Evolutionary conservation across 192 early-diverging fungal species (phyloP), one percentile per base, ranked within the genome.

Genomic region (Lunasporangiospora selenospora): DNA sequence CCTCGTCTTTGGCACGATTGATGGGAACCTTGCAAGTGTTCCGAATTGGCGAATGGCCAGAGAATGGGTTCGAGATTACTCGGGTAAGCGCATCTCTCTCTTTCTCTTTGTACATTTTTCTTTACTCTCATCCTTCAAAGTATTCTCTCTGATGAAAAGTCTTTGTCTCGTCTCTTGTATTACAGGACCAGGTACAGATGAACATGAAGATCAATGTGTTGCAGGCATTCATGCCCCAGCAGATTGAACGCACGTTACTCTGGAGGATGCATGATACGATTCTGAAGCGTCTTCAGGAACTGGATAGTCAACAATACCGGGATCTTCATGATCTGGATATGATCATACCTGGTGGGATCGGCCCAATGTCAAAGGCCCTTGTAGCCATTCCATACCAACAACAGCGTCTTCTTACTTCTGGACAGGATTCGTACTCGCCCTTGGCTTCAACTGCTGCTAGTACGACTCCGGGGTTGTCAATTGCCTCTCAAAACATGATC

Each of bases 181-280:
- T 18, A 1, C 29, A 62, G 64, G 75, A 66, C 15, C 70, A 77
- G 38, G 23, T 23, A 13, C 67, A 58, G 50, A 64, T 69, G 40
- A 79, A 63, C 33, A 62, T 75, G 58, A 79, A 79, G 44, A 73
- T 73, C 47, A 80, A 59, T 53, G 67, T 64, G 9, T 43, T 67
- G 38, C 66, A 77, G 58, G 62, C 67, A 16, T 62, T 63, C 23
- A 62, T 80, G 63, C 67, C 79, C 2, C 62, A 57, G n/a, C 67
- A 75, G 19, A 76, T 80, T 27, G 79, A 80, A 48, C 55, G 76
- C 21, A 73, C 67, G 4, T 47, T 80, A 18, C 58, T 80, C 33
- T 58, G 76, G 76, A 71, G 75, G 47, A 77, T 80, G 79, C 79
- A 80, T 36, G 79, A 80, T 27, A 67, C 79, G 9, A 77, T 80